These are phyloP conservation scores for Pseudonitzschia pungens DNA, from an alignment of 108 stramenopile genomes.

Conservation along the genomic window DNA sequence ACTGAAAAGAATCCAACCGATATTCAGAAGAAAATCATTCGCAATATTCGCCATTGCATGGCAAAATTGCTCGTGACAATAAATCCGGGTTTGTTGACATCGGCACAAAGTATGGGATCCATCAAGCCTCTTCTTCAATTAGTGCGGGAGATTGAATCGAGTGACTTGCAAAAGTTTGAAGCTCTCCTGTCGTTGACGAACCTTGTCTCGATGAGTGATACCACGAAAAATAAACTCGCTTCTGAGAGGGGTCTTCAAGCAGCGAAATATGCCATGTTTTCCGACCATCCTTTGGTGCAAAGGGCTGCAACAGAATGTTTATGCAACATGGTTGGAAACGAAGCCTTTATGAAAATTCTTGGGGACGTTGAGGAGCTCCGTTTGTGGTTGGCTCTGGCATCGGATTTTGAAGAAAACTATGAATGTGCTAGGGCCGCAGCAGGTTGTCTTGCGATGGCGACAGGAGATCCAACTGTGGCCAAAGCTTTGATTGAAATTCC, in stretches of 20 bases:
- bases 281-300: conserved; percentile 92
- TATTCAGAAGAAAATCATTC: conserved; percentile 68
- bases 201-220: conserved; percentile 81
- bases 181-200: conserved; percentile 93
- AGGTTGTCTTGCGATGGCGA: conserved; percentile 87
- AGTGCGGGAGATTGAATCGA: conserved; percentile 82
- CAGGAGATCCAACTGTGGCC: conserved; percentile 57
- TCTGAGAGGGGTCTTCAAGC: conserved; percentile 79
- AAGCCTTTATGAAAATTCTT: conserved; percentile 75
- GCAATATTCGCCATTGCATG: conserved; percentile 82
- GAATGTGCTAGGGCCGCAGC: conserved; percentile 84
- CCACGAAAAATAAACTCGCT: conserved; percentile 86
- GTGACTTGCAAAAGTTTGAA: conserved; percentile 93
- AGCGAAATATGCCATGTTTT: conserved; percentile 91
- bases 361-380: conserved; percentile 73
- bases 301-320: conserved; percentile 95
- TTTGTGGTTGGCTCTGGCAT: conserved; percentile 87
- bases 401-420: conserved; percentile 76
- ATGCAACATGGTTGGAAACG: conserved; percentile 87
- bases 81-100: conserved; percentile 88
- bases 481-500: conserved; percentile 43
- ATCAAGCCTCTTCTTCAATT: conserved; percentile 89
- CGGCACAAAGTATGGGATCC: conserved; percentile 83
- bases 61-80: conserved; percentile 95
- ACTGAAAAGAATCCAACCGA: conserved; percentile 56